Conservation (phyloP, 2,329 filamentous ascomycete species). For the Aspergillus jensenii region DNA sequence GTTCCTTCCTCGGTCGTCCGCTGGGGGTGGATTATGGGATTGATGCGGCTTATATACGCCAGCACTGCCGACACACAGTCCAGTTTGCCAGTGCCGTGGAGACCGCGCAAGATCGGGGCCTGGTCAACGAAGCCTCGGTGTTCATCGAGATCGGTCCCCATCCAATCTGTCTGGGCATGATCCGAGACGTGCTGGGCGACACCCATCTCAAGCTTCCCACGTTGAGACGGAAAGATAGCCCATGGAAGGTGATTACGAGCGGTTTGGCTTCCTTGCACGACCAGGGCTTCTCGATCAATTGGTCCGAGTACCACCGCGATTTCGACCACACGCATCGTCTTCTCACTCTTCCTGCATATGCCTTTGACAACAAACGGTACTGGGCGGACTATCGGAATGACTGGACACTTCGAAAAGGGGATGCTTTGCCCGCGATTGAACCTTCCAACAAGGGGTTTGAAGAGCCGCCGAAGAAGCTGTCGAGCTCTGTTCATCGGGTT, state of each 20-base stretch:
- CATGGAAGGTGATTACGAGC: slow-evolving; percentile 65
- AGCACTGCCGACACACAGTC: slow-evolving; percentile 67
- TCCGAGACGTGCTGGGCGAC: slow-evolving; percentile 62
- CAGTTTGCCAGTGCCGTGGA: slow-evolving; percentile 65
- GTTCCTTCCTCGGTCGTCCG: slow-evolving; percentile 40
- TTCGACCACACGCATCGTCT: slow-evolving; percentile 60
- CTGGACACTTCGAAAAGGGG: slow-evolving; percentile 69
- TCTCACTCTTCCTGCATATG: slow-evolving; percentile 64
- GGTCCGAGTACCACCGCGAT: slow-evolving; percentile 67
- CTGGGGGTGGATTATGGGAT: slow-evolving; percentile 52
- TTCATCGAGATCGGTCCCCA: slow-evolving; percentile 74
- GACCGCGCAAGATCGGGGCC: slow-evolving; percentile 51
- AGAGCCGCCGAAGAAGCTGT: not conserved
- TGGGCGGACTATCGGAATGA: slow-evolving; percentile 73
- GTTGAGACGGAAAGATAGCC: slow-evolving; percentile 61
- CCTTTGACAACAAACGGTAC: slow-evolving; percentile 70
- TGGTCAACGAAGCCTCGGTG: slow-evolving; percentile 62
- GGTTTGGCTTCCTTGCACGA: slow-evolving; percentile 59
- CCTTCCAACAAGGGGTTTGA: not conserved
- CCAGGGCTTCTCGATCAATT: slow-evolving; percentile 64
- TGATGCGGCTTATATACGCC: slow-evolving; percentile 61
- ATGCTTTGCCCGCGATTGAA: slow-evolving; percentile 26
- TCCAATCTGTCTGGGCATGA: slow-evolving; percentile 66
- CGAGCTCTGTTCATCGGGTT: slow-evolving; percentile 24
- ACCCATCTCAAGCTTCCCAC: slow-evolving; percentile 59